Conservation (phyloP, 192 early-diverging fungal genomes). For the Mycoemilia scoparia region DNA sequence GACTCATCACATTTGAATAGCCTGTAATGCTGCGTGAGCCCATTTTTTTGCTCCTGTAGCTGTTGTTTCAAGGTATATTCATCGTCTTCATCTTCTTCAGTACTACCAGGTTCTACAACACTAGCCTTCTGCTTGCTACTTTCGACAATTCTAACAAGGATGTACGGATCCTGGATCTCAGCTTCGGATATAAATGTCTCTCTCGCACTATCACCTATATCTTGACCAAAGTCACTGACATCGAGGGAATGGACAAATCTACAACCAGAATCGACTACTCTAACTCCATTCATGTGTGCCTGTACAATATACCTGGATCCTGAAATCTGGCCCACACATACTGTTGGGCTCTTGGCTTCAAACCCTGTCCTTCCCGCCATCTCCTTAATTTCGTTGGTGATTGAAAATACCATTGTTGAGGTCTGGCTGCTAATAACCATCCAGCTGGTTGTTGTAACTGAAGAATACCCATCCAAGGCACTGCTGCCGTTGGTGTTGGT, state of each 20-base stretch:
- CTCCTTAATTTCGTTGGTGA: conserved; percentile 70
- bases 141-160: conserved; percentile 22
- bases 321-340: conserved; percentile 55
- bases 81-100: too few relatives aligned
- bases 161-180: conserved; percentile 62
- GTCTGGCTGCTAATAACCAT: conserved; percentile 19
- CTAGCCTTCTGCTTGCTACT: neutral
- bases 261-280: conserved; percentile 47
- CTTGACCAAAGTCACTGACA: conserved; percentile 24
- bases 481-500: neutral
- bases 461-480: conserved; percentile 16
- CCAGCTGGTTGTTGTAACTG: conserved; percentile 11
- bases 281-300: conserved; percentile 53
- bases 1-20: too few relatives aligned
- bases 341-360: conserved; percentile 50
- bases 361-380: conserved; percentile 51
- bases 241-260: conserved; percentile 31
- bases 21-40: too few relatives aligned
- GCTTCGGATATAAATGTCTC: conserved; percentile 20
- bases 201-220: conserved; percentile 13
- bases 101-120: neutral
- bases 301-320: conserved; percentile 63
- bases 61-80: too few relatives aligned
- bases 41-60: too few relatives aligned
- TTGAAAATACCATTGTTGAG: conserved; percentile 39